Evolutionary conservation across 75 land plant species (phyloP), one percentile per base, ranked within the genome.

Genomic region (Azolla pinnata): DNA sequence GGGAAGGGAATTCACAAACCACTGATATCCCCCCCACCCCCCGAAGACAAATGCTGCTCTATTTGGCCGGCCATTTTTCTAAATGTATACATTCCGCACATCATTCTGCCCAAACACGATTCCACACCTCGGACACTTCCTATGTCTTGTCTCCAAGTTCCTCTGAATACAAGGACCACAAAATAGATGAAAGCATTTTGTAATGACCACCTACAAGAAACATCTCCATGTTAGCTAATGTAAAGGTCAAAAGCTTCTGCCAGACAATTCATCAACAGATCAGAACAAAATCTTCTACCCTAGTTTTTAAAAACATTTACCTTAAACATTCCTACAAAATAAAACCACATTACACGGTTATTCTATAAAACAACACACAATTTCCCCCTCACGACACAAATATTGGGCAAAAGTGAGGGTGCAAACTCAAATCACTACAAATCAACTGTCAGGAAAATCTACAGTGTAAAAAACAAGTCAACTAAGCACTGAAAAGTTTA

Each of bases 141-240:
- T 77, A 18, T 89, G 96, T 26, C 96, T 83, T 44, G 50, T 69
- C 44, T 83, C 88, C 53, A 79, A 17, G 27, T 75, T 73, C 66
- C 67, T 75, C 38, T 81, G 90, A 23, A 95, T 73, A 47, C 99
- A 95, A 20, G 84, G 83, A 54, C 64, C 49, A 70, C 99, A 95
- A 63, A 95, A 95, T 28, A 95, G 62, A 64, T 95, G 99, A 73
- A 61, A 89, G 70, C 99, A 95, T 60, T 95, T 89, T 27, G 99
- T 81, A 57, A 95, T 83, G 29, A 88, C 99, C 53, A 95, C 99
- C 99, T 95, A 78, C 44, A 68, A 68, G 64, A 38, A 57, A 47
- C 10, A 54, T 21, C 17, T 38, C 42, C 7, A 7, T 7, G 14
- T 7, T 38, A 38, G 14, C 7, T 14, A 38, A 38, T 14, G 42